Evolutionary conservation across 2,329 filamentous ascomycete species (phyloP).

Genomic region (Coniochaeta prunicola): DNA sequence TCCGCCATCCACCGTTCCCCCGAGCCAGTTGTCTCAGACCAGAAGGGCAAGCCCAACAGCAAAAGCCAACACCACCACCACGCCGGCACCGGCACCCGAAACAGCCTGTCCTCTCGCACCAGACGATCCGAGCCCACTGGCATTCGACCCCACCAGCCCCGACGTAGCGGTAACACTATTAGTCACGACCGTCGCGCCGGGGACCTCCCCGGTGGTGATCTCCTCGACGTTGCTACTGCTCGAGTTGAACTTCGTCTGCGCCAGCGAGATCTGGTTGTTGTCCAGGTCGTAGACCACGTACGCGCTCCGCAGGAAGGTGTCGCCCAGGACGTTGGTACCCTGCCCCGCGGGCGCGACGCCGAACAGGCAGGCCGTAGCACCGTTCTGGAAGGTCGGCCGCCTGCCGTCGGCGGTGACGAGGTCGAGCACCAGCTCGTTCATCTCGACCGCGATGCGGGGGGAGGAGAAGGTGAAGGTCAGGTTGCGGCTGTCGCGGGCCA

Average conservation of each 20-base stretch:
- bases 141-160: conserved; percentile 21
- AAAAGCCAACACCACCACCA: background rate
- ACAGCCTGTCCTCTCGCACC: background rate
- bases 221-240: conserved; percentile 43
- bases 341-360: conserved; percentile 54
- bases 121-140: background rate
- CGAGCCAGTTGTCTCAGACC: background rate
- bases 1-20: background rate
- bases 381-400: conserved; percentile 44
- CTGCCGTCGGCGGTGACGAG: conserved; percentile 37
- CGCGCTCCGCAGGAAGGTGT: conserved; percentile 67
- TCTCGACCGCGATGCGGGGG: conserved; percentile 44
- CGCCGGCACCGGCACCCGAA: background rate
- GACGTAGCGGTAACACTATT: conserved; percentile 42
- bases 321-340: conserved; percentile 58
- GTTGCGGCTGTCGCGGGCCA: conserved; percentile 30
- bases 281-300: conserved; percentile 70
- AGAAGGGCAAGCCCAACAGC: background rate
- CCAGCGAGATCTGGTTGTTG: conserved; percentile 65
- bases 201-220: conserved; percentile 41
- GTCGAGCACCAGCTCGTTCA: conserved; percentile 54
- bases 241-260: conserved; percentile 57
- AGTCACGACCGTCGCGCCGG: conserved; percentile 42
- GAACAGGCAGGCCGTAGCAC: conserved; percentile 54
- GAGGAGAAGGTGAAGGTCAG: conserved; percentile 49